Base-by-base conservation (phyloP, 176 grass and related monocot species). In the Neostapfia colusana region DNA sequence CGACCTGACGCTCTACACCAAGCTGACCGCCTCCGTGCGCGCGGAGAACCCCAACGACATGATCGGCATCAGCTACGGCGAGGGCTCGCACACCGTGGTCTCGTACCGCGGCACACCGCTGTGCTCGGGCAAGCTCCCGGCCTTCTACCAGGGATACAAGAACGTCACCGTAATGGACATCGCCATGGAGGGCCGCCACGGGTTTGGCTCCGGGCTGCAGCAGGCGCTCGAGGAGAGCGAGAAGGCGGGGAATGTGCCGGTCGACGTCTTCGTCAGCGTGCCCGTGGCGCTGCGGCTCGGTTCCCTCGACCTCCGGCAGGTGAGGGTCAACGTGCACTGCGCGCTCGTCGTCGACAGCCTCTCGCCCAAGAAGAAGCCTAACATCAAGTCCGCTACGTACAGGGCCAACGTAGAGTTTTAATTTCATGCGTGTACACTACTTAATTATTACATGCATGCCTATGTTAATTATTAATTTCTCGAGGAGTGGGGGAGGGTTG, bases 11-110 rank as follows among this genome's bases (percentile, higher is more conserved):
- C 81, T 97, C 43, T 74, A 89, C 67, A 65, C 75, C 1, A 93
- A 93, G 81, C 70, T 97, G 26, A 71, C 87, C 10, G 86, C 86
- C 17, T 51, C 86, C 3, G 84, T 97, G 21, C 91, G 79, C 13
- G 88, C 90, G 6, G 79, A 89, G 81, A 97, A 97, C 81, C 94
- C 94, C 59, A 97, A 97, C 27, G 88, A 89, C 2, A 84, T 78
- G 90, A 93, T 97, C 16, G 72, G 84, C 27, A 97, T 97, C 83
- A 77, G 6, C 3, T 97, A 93, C 46, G 84, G 63, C 16, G 34
- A 74, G 0, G 90, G 84, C 20, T 97, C 90, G 0, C 65, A 20
- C 45, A 85, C 92, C 21, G 75, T 91, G 4, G 82, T 93, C 34
- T 74, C 83, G 10, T 97, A 97, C 81, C 83, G 67, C 8, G 85